Evolutionary conservation across 805 yeast genomes (phyloP).

Genomic region (Blastobotrys attinorum): DNA sequence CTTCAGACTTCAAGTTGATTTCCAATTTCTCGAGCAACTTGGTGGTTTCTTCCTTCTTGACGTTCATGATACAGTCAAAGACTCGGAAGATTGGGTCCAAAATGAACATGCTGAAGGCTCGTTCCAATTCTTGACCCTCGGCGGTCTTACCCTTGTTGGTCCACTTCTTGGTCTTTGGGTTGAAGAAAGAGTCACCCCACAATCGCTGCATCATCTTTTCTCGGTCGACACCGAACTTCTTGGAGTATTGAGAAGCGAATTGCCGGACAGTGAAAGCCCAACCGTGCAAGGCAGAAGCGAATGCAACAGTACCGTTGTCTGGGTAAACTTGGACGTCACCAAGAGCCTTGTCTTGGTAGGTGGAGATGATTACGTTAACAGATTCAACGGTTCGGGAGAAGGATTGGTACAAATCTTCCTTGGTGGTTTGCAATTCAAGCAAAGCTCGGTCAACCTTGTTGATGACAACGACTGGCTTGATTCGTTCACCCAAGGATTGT

Average conservation of each 20-base stretch:
- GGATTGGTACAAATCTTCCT: constrained; percentile 98
- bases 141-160: constrained; percentile 92
- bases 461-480: constrained; percentile 96
- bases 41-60: constrained; percentile 96
- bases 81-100: constrained; percentile 98
- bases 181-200: constrained; percentile 99
- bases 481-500: constrained; percentile 98
- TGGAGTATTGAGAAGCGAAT: constrained; percentile 95
- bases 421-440: constrained; percentile 96
- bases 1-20: constrained; percentile 88
- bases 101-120: constrained; percentile 99
- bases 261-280: constrained; percentile 99
- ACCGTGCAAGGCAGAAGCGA: constrained; percentile 99
- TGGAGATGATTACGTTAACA: constrained; percentile 95
- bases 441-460: constrained; percentile 99
- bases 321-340: constrained; percentile 99
- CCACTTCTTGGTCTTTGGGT: constrained; percentile 99
- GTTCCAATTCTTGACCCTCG: constrained; percentile 89
- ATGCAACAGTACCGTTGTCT: constrained; percentile 97
- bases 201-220: constrained; percentile 97
- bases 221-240: constrained; percentile 99
- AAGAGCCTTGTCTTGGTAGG: constrained; percentile 80
- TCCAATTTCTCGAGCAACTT: constrained; percentile 88
- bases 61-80: constrained; percentile 96
- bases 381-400: constrained; percentile 99